phyloP scores from a whole-genome alignment of 495 filamentous ascomycete genomes.

The Penicillium tannophilum region DNA sequence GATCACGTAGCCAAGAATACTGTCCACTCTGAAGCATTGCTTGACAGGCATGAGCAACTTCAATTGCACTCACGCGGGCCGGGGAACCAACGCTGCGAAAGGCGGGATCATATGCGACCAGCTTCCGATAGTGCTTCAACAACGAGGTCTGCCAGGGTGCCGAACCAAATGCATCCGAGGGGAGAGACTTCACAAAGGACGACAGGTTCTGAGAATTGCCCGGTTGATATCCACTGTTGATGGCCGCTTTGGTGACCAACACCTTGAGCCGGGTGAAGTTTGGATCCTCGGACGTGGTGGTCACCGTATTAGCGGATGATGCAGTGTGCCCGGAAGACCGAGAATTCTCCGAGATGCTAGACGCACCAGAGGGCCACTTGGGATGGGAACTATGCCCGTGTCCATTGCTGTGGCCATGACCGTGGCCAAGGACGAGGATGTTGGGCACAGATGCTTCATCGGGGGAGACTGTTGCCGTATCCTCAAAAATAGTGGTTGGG shows the following conservation, averaged over 20 bases:
- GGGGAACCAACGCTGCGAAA: slow-evolving; percentile 60
- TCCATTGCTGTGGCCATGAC: slow-evolving; percentile 31
- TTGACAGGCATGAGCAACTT: slow-evolving; percentile 73
- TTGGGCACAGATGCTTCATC: slow-evolving; percentile 78
- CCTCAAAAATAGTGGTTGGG: slow-evolving; percentile 90
- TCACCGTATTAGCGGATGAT: slow-evolving; percentile 74
- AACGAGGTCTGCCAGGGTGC: slow-evolving; percentile 67
- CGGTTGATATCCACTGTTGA: slow-evolving; percentile 71
- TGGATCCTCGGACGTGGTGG: slow-evolving; percentile 65
- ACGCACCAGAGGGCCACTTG: slow-evolving; percentile 76
- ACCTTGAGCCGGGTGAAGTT: slow-evolving; percentile 73
- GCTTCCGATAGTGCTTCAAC: slow-evolving; percentile 73
- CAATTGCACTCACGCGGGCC: slow-evolving; percentile 62
- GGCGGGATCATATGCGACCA: slow-evolving; percentile 68
- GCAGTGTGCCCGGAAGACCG: slow-evolving; percentile 66
- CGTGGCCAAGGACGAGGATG: slow-evolving; percentile 79
- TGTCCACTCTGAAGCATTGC: slow-evolving; percentile 70
- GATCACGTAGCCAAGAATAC: slow-evolving; percentile 74
- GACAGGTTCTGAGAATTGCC: slow-evolving; percentile 54
- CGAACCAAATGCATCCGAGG: slow-evolving; percentile 74
- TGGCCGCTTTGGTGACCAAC: slow-evolving; percentile 78
- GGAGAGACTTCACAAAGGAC: slow-evolving; percentile 73
- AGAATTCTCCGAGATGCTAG: slow-evolving; percentile 69
- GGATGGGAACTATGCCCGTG: slow-evolving; percentile 31
- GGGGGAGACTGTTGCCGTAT: slow-evolving; percentile 73